These are phyloP conservation scores for Nannochloropsis granulata DNA, from an alignment of 108 stramenopile species.

Conservation along the genomic window DNA sequence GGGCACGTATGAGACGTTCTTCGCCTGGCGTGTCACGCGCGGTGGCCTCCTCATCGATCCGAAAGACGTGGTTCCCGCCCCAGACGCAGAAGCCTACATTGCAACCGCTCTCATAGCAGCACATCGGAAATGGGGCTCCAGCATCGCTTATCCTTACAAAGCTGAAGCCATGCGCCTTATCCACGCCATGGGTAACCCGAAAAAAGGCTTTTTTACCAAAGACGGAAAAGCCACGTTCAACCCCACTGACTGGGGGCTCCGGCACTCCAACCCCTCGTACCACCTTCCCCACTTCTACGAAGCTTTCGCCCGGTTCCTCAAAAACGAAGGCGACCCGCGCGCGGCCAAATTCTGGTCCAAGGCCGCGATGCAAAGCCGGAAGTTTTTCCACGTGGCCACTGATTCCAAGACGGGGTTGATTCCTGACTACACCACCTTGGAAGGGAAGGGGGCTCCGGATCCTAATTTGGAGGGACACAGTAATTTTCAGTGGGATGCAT, in stretches of 20 bases:
- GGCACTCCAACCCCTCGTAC: background rate
- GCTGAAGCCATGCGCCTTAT: background rate
- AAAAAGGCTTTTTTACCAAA: background rate
- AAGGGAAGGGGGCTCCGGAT: background rate
- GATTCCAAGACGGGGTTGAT: background rate
- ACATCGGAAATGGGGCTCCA: background rate
- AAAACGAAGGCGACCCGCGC: background rate
- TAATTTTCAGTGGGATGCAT: background rate
- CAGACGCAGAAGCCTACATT: background rate
- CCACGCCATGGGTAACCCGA: background rate
- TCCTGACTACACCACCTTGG: background rate
- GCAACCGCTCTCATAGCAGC: background rate
- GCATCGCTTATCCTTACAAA: background rate
- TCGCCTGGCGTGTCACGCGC: background rate
- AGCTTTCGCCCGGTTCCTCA: background rate
- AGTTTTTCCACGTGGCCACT: background rate
- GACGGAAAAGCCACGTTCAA: background rate
- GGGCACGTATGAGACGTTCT: background rate
- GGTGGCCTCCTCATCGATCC: background rate
- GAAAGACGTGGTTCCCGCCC: background rate
- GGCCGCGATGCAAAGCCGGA: background rate
- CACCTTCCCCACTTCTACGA: background rate
- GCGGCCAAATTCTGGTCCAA: background rate
- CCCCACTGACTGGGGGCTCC: background rate
- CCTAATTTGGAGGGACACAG: background rate